A percentile compares a stretch with the other conserved stretches of the same genome.
phyloP scores from a whole-genome alignment of 768 basidiomycete genomes.

The Heimioporus sp. region DNA sequence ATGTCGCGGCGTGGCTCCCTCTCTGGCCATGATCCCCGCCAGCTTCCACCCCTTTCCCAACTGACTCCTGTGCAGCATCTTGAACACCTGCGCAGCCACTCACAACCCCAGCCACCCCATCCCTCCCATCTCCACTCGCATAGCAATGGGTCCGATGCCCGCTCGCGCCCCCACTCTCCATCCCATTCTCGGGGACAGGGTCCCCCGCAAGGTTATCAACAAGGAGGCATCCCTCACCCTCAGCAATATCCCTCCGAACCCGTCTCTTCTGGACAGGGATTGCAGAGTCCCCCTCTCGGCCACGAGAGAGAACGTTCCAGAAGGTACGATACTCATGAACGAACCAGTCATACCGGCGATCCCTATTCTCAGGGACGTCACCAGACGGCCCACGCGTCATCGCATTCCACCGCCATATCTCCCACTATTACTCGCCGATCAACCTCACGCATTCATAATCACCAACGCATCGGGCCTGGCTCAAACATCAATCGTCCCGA shows the following conservation, averaged over 20 bases:
- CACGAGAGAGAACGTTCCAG: constrained; percentile 44
- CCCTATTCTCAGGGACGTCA: constrained; percentile 32
- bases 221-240: constrained; percentile 39
- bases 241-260: constrained; percentile 48
- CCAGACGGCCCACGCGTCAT: constrained; percentile 31
- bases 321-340: constrained; percentile 48
- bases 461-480: constrained; percentile 66
- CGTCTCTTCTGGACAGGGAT: constrained; percentile 41
- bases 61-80: constrained; percentile 44
- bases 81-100: constrained; percentile 32
- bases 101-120: constrained; percentile 33
- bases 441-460: constrained; percentile 51
- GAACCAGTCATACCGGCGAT: constrained; percentile 33
- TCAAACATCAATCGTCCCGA: constrained; percentile 48
- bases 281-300: constrained; percentile 49
- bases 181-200: constrained; percentile 49
- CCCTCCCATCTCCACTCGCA: constrained; percentile 44
- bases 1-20: constrained; percentile 43
- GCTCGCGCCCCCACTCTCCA: constrained; percentile 49
- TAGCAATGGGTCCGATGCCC: constrained; percentile 41
- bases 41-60: constrained; percentile 48
- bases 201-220: constrained; percentile 31
- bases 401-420: constrained; percentile 33
- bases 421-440: constrained; percentile 36
- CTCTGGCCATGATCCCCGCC: constrained; percentile 45